A percentile compares a stretch with the other conserved stretches of the same genome.
Evolutionary conservation across 257 asterid species (phyloP).

Genomic region (Rauvolfia tetraphylla): DNA sequence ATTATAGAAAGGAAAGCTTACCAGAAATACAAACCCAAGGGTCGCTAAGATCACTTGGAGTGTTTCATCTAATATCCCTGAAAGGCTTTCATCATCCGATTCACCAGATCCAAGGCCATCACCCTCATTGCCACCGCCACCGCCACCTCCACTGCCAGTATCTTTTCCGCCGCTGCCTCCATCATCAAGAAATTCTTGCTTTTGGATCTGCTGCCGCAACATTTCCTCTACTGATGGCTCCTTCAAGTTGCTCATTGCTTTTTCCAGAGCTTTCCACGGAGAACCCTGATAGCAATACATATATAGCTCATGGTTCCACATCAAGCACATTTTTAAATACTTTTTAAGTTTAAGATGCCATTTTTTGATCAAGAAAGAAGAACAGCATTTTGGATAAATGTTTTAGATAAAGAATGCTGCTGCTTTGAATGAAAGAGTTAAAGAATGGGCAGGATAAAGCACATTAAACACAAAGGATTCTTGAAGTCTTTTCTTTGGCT

Average conservation of each 20-base stretch:
- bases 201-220: constrained; percentile 67
- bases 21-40: constrained; percentile 59
- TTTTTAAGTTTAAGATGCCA: background rate
- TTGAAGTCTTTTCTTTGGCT: background rate
- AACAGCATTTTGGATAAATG: background rate
- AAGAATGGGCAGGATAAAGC: background rate
- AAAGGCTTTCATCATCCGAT: constrained; percentile 38
- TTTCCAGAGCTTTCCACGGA: constrained; percentile 64
- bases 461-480: background rate
- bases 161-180: constrained; percentile 52
- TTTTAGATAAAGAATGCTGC: background rate
- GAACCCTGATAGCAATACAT: constrained; percentile 41
- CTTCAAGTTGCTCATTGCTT: constrained; percentile 55
- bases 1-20: constrained; percentile 23
- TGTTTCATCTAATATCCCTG: constrained; percentile 48
- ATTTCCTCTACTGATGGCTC: constrained; percentile 60
- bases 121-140: constrained; percentile 26
- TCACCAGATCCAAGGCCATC: constrained; percentile 48
- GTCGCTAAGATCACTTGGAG: constrained; percentile 54
- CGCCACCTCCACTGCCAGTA: constrained; percentile 47
- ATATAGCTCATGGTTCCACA: background rate
- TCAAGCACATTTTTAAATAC: background rate
- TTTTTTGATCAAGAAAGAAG: background rate
- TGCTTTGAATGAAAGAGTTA: background rate
- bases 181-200: constrained; percentile 58